phyloP scores from a whole-genome alignment of 495 filamentous ascomycete species.

The Usnea hakonensis region DNA sequence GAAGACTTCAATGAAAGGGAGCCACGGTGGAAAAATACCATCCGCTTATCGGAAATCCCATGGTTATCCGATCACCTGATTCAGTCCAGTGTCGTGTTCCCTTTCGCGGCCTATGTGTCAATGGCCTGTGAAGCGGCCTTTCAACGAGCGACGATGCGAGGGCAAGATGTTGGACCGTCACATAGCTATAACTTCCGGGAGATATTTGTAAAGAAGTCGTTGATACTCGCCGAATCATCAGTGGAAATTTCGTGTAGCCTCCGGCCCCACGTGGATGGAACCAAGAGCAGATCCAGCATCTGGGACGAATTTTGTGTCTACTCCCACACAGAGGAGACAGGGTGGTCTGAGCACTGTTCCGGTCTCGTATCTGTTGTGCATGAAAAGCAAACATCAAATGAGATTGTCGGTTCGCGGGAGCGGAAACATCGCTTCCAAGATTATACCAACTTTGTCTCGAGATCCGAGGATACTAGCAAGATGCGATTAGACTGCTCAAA shows the following conservation, averaged over 20 bases:
- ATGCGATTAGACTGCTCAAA: too few species aligned
- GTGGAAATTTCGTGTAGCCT: conserved; percentile 31
- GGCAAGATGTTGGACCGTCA: too few species aligned
- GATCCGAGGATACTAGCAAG: too few species aligned
- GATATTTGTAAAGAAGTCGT: too few species aligned
- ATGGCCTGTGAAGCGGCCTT: conserved; percentile 39
- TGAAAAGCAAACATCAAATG: too few species aligned
- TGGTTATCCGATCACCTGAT: conserved; percentile 38
- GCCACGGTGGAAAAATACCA: conserved; percentile 36
- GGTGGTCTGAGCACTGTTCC: conserved; percentile 36
- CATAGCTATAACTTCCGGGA: too few species aligned
- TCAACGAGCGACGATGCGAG: conserved; percentile 10
- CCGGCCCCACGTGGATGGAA: conserved; percentile 23
- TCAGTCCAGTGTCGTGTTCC: conserved; percentile 32
- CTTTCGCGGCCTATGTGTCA: conserved; percentile 34
- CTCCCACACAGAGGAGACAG: conserved; percentile 28
- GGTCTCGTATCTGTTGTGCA: conserved; percentile 24
- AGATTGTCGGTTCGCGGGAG: too few species aligned
- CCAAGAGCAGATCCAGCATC: conserved; percentile 8
- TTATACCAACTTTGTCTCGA: too few species aligned
- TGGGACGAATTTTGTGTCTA: conserved; percentile 36
- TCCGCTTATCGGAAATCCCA: conserved; percentile 36
- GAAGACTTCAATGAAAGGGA: conserved; percentile 26
- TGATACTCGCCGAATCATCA: too few species aligned
- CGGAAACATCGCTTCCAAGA: too few species aligned